These are phyloP conservation scores for Paracamarosporium sp. DNA, from an alignment of 2,329 filamentous ascomycete species.

Conservation along the genomic window DNA sequence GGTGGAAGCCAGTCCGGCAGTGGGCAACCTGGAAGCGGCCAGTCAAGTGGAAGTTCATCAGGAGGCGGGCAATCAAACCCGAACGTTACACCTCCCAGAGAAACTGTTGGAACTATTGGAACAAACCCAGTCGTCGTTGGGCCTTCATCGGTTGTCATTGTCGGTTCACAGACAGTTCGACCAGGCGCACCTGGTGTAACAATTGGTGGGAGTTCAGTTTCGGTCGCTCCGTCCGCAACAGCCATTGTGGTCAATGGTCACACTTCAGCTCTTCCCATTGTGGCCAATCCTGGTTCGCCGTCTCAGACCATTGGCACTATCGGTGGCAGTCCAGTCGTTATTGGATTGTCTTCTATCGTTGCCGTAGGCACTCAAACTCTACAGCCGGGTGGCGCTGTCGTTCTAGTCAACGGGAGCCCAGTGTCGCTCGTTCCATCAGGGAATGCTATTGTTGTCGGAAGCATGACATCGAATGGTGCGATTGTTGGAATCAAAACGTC, in stretches of 20 bases:
- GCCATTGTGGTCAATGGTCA: constrained; percentile 45
- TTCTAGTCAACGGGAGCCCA: constrained; percentile 43
- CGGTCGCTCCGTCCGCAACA: constrained; percentile 43
- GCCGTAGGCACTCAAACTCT: constrained; percentile 45
- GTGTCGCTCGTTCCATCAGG: constrained; percentile 38
- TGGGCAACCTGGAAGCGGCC: constrained; percentile 5
- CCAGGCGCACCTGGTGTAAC: constrained; percentile 44
- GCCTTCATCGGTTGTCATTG: constrained; percentile 41
- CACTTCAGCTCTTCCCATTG: constrained; percentile 26
- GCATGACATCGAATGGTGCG: constrained; percentile 24
- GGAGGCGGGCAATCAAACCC: constrained; percentile 14
- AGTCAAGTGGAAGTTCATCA: constrained; percentile 15
- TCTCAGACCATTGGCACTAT: constrained; percentile 38
- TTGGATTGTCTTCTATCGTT: constrained; percentile 41
- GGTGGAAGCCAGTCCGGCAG: constrained; percentile 2
- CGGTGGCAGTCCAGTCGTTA: constrained; percentile 33
- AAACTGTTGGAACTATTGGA: constrained; percentile 37
- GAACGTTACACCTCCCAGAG: not conserved
- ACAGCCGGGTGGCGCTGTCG: constrained; percentile 39
- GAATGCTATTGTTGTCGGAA: constrained; percentile 36
- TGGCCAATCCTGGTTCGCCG: constrained; percentile 29
- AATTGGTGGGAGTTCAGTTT: constrained; percentile 44
- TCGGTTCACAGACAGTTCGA: constrained; percentile 43
- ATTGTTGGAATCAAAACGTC: constrained; percentile 35
- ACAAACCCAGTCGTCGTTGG: constrained; percentile 36